Conservation (phyloP, 768 basidiomycete species). For the Suillus bovinus region DNA sequence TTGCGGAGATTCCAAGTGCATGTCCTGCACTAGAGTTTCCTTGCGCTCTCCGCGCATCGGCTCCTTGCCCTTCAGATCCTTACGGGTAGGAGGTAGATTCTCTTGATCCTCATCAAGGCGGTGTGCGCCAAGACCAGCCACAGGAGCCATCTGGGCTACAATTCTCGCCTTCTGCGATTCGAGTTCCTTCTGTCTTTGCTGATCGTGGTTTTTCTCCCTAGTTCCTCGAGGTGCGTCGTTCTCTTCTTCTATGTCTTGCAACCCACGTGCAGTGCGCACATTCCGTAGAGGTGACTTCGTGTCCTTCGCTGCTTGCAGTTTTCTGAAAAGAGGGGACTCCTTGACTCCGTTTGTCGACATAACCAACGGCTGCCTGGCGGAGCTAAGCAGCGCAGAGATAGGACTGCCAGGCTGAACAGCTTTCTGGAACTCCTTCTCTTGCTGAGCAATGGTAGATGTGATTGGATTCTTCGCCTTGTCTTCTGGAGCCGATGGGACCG, state of each 20-base stretch:
- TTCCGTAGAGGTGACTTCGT: slow-evolving; percentile 54
- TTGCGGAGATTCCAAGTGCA: slow-evolving; percentile 25
- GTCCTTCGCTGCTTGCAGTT: slow-evolving; percentile 54
- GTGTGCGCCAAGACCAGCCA: slow-evolving; percentile 24
- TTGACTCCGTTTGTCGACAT: slow-evolving; percentile 51
- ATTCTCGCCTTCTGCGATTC: slow-evolving; percentile 92
- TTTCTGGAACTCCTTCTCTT: slow-evolving; percentile 96
- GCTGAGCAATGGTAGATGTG: slow-evolving; percentile 69
- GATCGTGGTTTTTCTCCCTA: slow-evolving; percentile 40
- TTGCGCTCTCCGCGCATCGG: slow-evolving; percentile 26
- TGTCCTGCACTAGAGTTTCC: slow-evolving; percentile 16
- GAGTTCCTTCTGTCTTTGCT: slow-evolving; percentile 65
- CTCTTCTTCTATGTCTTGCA: slow-evolving; percentile 49
- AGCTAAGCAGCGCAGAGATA: slow-evolving; percentile 86
- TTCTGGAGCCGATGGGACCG: slow-evolving; percentile 39
- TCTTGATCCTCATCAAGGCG: slow-evolving; percentile 37
- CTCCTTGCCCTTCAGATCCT: slow-evolving; percentile 34
- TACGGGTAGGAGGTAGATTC: slow-evolving; percentile 33
- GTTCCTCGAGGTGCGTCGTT: slow-evolving; percentile 40
- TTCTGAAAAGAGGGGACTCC: slow-evolving; percentile 43
- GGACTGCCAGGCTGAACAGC: slow-evolving; percentile 95
- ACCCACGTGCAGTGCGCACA: slow-evolving; percentile 38
- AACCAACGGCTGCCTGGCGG: slow-evolving; percentile 84
- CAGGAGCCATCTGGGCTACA: slow-evolving; percentile 89
- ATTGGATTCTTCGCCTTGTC: slow-evolving; percentile 39